Evolutionary conservation across 306 rosid genomes (phyloP).

Genomic region (Vigna mungo): DNA sequence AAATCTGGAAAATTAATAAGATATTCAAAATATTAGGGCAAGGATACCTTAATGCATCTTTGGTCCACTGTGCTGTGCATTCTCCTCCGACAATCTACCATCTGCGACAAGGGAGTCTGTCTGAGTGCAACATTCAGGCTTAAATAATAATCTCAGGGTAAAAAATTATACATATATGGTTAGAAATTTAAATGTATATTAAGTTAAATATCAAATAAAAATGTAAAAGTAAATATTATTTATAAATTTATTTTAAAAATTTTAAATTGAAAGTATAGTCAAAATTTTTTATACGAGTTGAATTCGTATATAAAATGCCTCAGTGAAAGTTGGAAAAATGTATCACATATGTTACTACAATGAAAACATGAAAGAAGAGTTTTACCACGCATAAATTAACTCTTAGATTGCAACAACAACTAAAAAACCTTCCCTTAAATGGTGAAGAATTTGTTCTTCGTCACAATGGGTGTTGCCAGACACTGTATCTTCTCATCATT

Average conservation of each 20-base stretch:
- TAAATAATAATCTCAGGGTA: not conserved
- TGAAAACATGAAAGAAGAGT: too few relatives aligned
- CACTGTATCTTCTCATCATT: not conserved
- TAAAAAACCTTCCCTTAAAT: slow-evolving; percentile 59
- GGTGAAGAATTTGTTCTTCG: not conserved
- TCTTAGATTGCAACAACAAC: slow-evolving; percentile 63
- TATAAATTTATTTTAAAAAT: too few relatives aligned
- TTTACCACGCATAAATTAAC: not conserved
- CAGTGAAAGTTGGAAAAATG: too few relatives aligned
- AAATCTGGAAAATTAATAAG: not conserved
- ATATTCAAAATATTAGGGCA: not conserved
- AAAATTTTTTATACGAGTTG: too few relatives aligned
- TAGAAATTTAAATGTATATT: too few relatives aligned
- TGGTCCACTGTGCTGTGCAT: not conserved
- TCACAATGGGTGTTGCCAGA: not conserved
- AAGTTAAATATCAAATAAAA: too few relatives aligned
- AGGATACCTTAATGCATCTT: not conserved
- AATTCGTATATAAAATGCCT: too few relatives aligned
- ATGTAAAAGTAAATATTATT: too few relatives aligned
- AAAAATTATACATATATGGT: too few relatives aligned
- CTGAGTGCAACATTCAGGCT: slow-evolving; percentile 49
- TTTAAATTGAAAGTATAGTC: too few relatives aligned
- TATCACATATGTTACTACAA: too few relatives aligned
- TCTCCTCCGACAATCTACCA: slow-evolving; percentile 50
- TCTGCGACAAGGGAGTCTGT: slow-evolving; percentile 65